Base-by-base conservation (phyloP, 371 early-diverging fungal genomes). In the Apophysomyces sp. region DNA sequence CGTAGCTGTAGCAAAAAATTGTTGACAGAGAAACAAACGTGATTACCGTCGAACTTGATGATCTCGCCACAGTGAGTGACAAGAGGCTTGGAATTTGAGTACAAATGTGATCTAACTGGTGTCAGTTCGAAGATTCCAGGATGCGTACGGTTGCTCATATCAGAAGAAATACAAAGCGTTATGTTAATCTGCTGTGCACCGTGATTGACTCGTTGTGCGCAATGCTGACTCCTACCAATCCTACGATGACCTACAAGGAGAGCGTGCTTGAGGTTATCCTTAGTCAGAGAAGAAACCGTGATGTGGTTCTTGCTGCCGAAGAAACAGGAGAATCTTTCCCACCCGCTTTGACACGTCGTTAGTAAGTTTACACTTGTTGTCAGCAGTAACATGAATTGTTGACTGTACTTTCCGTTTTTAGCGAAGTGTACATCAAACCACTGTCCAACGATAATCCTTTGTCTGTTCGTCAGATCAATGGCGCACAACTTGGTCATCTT, bases 391-490 rank as follows among this genome's bases (percentile, higher is more conserved):
- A 11, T 27, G 21, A 28, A 24, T 12, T 52, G 6, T 52, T 27
- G 13, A 55, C 32, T 16, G 44, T 55, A 27, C 52, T 24, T 28
- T 52, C 57, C 31, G 24, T 11, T 28, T 31, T 6, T 66, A 94
- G 93, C 75, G 84, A 89, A 31, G 81, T 97, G n/a, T 87, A 81
- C 66, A 89, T 97, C 66, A 91, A 88, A 62, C 93, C 96, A n/a
- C 81, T 89, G 29, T 66, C 78, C 16, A 73, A 70, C 30, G 76
- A 77, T n/a, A 78, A 72, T 55, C 80, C 89, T 1, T 66, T 87
- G 29, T 89, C 98, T n/a, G 92, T 99, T 40, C 93, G 99, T 63
- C 88, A 94, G 57, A 77, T 98, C 52, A 90, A 90, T 55, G 93
- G 94, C 53, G 72, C 80, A 32, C 72, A 86, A 44, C 83, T 99